Percentiles rank a stretch among this genome's conserved stretches.
phyloP scores from a whole-genome alignment of 169 alveolate genomes.

The Plasmodium inui region DNA sequence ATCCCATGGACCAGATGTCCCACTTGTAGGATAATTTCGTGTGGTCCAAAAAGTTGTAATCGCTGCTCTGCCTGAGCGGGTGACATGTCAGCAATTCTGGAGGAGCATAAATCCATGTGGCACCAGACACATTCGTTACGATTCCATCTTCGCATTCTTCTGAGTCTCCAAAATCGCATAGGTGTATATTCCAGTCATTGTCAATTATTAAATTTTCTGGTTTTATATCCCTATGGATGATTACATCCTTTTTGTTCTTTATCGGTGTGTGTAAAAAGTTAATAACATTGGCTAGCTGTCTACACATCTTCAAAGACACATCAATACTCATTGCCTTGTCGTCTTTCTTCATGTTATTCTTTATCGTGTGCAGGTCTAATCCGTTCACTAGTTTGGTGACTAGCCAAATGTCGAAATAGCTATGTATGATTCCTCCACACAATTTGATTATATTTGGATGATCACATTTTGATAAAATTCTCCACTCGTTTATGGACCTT shows the following conservation, averaged over 20 bases:
- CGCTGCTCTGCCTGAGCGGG: conserved; percentile 79
- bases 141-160: conserved; percentile 88
- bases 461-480: conserved; percentile 85
- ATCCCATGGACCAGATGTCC: conserved; percentile 92
- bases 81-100: conserved; percentile 87
- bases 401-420: conserved; percentile 91
- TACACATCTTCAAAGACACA: conserved; percentile 86
- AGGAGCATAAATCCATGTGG: conserved; percentile 94
- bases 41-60: conserved; percentile 53
- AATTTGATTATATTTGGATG: conserved; percentile 86
- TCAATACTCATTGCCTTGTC: conserved; percentile 60
- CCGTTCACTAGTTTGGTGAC: conserved; percentile 89
- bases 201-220: conserved; percentile 88
- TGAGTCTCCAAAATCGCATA: conserved; percentile 90
- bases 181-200: conserved; percentile 83
- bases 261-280: conserved; percentile 88
- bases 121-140: conserved; percentile 89
- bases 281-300: conserved; percentile 89
- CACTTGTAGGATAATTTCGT: conserved; percentile 83
- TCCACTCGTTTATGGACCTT: conserved; percentile 91
- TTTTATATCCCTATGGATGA: conserved; percentile 88
- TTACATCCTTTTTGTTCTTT: conserved; percentile 79
- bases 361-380: conserved; percentile 89
- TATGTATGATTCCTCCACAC: conserved; percentile 90
- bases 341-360: conserved; percentile 80